These are phyloP conservation scores for Entomortierella lignicola DNA, from an alignment of 192 early-diverging fungal genomes.

Conservation along the genomic window DNA sequence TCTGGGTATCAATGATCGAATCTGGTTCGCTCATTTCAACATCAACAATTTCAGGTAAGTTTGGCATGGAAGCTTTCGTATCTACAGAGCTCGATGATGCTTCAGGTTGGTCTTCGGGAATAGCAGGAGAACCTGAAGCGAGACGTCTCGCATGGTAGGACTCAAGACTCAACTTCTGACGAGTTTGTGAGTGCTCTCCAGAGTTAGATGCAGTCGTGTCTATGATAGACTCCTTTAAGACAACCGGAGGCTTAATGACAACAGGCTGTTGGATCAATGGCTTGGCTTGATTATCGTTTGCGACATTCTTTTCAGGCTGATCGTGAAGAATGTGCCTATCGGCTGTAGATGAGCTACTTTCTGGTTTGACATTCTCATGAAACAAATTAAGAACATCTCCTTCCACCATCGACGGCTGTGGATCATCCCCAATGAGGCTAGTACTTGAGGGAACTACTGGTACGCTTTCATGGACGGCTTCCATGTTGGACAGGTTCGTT, in stretches of 20 bases:
- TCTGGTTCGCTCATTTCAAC: conserved; percentile 19
- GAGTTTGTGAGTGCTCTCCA: not conserved
- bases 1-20: not conserved
- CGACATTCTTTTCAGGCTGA: not conserved
- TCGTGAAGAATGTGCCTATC: not conserved
- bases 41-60: conserved; percentile 8
- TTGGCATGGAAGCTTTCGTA: not conserved
- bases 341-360: not conserved
- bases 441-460: too few relatives aligned
- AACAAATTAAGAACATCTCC: conserved; percentile 48
- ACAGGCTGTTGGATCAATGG: conserved; percentile 10
- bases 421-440: not conserved
- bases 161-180: conserved; percentile 29
- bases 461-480: not conserved
- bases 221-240: not conserved
- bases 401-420: conserved; percentile 28
- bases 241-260: not conserved
- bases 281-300: not conserved
- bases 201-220: not conserved
- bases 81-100: not conserved
- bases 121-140: conserved; percentile 17
- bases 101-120: not conserved
- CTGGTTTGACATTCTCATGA: conserved; percentile 37
- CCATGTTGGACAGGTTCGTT: not conserved
- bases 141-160: conserved; percentile 28